phyloP scores from a whole-genome alignment of 176 grass and related monocot genomes.

The Avena insularis region DNA sequence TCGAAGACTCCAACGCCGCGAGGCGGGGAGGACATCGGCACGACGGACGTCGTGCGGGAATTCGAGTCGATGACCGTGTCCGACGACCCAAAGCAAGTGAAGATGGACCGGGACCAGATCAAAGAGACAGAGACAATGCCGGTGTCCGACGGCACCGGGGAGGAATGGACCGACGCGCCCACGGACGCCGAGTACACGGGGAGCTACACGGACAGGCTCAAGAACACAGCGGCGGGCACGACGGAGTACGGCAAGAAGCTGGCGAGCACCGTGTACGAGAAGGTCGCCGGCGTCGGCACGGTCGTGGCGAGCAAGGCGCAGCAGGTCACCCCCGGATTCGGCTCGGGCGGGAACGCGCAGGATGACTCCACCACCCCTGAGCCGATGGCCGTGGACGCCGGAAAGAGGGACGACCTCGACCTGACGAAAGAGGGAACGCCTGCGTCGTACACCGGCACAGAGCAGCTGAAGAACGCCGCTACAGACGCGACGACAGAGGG shows the following conservation, averaged over 20 bases:
- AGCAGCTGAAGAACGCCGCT: conserved; percentile 15
- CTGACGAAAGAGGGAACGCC: background rate
- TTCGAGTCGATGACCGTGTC: conserved; percentile 70
- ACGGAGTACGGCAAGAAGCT: conserved; percentile 71
- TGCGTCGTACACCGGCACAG: conserved; percentile 10
- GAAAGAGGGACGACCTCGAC: conserved; percentile 1
- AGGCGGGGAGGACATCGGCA: conserved; percentile 76
- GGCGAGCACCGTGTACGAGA: conserved; percentile 62
- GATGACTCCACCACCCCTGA: background rate
- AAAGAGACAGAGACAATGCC: conserved; percentile 20
- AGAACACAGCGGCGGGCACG: conserved; percentile 53
- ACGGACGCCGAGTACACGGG: background rate
- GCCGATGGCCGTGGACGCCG: background rate
- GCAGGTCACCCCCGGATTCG: conserved; percentile 27
- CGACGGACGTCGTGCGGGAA: conserved; percentile 59
- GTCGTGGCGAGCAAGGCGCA: conserved; percentile 53
- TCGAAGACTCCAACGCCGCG: conserved; percentile 44
- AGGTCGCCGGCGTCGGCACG: conserved; percentile 57
- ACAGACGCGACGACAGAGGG: background rate
- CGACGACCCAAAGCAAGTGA: conserved; percentile 41
- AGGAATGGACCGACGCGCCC: conserved; percentile 3
- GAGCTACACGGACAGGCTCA: conserved; percentile 64
- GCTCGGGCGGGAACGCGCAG: background rate
- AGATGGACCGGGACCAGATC: conserved; percentile 5
- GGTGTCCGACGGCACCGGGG: conserved; percentile 29